These are phyloP conservation scores for Yamadazyma dushanensis DNA, from an alignment of 1,139 yeast species.

Conservation along the genomic window DNA sequence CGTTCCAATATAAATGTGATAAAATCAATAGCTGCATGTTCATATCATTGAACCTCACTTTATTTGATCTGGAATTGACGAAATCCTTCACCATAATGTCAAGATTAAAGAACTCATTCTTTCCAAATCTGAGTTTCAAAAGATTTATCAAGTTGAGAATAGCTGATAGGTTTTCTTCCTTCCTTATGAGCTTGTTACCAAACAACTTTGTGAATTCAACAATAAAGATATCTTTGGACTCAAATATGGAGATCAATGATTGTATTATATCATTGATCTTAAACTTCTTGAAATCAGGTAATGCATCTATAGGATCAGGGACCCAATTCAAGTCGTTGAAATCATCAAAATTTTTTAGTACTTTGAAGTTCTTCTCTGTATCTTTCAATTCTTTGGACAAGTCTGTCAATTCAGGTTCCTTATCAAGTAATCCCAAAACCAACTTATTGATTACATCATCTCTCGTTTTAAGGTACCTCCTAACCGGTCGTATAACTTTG, in stretches of 20 bases:
- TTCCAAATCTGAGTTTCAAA: slow-evolving; percentile 68
- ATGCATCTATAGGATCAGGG: slow-evolving; percentile 93
- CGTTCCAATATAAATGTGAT: slow-evolving; percentile 56
- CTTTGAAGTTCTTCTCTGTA: slow-evolving; percentile 15
- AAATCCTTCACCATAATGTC: slow-evolving; percentile 89
- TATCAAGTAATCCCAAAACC: slow-evolving; percentile 70
- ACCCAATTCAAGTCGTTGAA: slow-evolving; percentile 61
- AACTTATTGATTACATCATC: slow-evolving; percentile 71
- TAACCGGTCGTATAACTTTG: slow-evolving; percentile 71
- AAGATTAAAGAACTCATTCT: slow-evolving; percentile 59
- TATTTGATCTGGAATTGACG: slow-evolving; percentile 41
- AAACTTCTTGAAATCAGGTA: slow-evolving; percentile 78
- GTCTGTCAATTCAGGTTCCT: slow-evolving; percentile 44
- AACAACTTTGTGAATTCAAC: slow-evolving; percentile 68
- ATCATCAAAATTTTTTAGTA: slow-evolving; percentile 29
- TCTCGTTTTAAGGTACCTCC: slow-evolving; percentile 65
- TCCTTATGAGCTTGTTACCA: slow-evolving; percentile 58
- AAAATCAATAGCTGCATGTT: slow-evolving; percentile 39
- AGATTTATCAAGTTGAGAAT: slow-evolving; percentile 47
- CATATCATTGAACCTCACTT: slow-evolving; percentile 11
- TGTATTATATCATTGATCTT: slow-evolving; percentile 68
- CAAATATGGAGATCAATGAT: slow-evolving; percentile 73
- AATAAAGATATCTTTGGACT: slow-evolving; percentile 72
- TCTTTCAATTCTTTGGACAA: slow-evolving; percentile 54
- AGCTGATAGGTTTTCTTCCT: slow-evolving; percentile 26